phyloP scores from a whole-genome alignment of 306 rosid species.

The Phaseolus lunatus region DNA sequence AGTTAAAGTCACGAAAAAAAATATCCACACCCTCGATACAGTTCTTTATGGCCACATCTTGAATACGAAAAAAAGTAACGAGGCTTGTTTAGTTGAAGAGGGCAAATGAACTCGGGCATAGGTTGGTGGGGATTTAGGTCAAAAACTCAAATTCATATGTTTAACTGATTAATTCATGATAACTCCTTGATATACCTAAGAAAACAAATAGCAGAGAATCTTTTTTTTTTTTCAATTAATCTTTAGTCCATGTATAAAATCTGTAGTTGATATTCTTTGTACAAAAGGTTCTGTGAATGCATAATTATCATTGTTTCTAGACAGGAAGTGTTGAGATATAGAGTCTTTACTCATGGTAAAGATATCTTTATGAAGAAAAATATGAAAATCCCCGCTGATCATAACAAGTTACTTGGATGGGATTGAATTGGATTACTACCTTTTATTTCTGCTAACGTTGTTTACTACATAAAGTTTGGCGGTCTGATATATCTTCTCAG shows the following conservation, averaged over 20 bases:
- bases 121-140: conserved; percentile 11
- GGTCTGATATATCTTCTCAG: background rate
- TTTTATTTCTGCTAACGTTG: background rate
- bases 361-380: background rate
- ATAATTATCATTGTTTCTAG: background rate
- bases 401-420: background rate
- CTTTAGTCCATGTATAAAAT: background rate
- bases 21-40: background rate
- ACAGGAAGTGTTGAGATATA: background rate
- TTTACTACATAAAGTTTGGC: conserved; percentile 30
- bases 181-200: conserved; percentile 4
- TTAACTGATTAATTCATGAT: background rate
- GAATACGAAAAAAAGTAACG: no score
- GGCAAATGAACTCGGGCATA: conserved; percentile 6
- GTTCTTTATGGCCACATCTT: conserved; percentile 1
- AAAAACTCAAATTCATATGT: conserved; percentile 16
- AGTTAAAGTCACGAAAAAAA: background rate
- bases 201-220: background rate
- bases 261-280: conserved; percentile 1
- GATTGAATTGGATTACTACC: conserved; percentile 7
- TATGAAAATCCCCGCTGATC: background rate
- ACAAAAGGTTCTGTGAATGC: conserved; percentile 7
- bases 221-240: background rate
- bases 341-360: conserved; percentile 16
- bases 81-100: background rate